Conservation (phyloP, 148 eudicot species). For the Salicornia ramosissima region DNA sequence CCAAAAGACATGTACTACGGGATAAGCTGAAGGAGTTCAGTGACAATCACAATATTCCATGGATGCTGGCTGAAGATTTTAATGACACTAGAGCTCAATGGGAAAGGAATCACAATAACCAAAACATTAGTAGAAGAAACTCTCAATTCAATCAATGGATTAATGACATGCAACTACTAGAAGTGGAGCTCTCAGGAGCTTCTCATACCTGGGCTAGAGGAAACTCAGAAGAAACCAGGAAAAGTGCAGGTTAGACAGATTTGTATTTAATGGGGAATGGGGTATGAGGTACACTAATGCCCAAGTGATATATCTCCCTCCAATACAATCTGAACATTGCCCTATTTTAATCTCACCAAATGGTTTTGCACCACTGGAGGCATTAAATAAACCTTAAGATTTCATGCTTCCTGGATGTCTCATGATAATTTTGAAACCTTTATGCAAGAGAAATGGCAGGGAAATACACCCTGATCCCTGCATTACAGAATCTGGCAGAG, state of each 20-base stretch:
- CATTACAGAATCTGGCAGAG: too few species aligned
- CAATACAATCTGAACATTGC: neutral
- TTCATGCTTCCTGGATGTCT: too few species aligned
- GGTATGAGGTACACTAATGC: neutral
- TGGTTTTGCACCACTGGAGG: neutral
- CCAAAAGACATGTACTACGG: neutral
- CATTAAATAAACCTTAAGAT: too few species aligned
- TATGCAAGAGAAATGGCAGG: neutral
- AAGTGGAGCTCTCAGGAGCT: neutral
- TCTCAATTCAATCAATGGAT: neutral
- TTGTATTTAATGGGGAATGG: neutral
- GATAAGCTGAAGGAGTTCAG: neutral
- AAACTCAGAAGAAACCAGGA: too few species aligned
- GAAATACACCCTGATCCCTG: neutral
- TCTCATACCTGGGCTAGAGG: neutral
- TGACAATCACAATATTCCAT: neutral
- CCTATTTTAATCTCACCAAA: neutral
- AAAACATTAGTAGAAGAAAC: neutral
- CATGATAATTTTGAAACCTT: too few species aligned
- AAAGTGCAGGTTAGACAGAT: neutral
- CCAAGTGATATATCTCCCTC: neutral
- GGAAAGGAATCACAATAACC: neutral
- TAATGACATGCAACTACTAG: neutral
- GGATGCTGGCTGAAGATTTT: neutral
- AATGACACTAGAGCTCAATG: neutral